A percentile compares a stretch with the other conserved stretches of the same genome.
phyloP scores from a whole-genome alignment of 176 grass and related monocot species.

The Pontederia crassipes region DNA sequence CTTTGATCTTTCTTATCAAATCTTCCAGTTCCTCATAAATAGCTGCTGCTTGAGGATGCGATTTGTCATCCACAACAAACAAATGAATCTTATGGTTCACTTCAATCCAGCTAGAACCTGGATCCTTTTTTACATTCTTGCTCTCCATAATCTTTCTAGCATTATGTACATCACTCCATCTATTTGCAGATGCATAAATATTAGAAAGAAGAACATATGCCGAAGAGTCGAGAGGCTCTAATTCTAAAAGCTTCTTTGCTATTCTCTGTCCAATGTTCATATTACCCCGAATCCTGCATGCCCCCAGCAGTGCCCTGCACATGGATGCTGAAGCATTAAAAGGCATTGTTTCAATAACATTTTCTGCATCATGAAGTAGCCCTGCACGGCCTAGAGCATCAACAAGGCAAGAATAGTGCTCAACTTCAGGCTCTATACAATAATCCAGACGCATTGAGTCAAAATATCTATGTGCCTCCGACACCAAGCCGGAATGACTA shows the following conservation, averaged over 20 bases:
- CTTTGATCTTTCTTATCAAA: constrained; percentile 15
- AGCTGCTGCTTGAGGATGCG: constrained; percentile 4
- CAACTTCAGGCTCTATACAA: constrained; percentile 14
- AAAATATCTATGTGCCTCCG: constrained; percentile 11
- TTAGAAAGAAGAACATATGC: constrained; percentile 25
- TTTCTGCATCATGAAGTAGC: constrained; percentile 10
- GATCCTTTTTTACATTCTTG: constrained; percentile 14
- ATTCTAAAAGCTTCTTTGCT: constrained; percentile 18
- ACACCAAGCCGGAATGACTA: constrained; percentile 21
- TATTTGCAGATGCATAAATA: constrained; percentile 18
- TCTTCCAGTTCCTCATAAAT: constrained; percentile 23
- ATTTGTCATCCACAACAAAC: constrained; percentile 13
- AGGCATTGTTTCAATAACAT: constrained; percentile 14
- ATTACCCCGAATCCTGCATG: constrained; percentile 20
- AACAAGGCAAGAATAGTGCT: constrained; percentile 19
- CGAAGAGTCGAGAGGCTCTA: constrained; percentile 21
- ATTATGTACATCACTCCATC: constrained; percentile 11
- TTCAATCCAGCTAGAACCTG: constrained; percentile 21
- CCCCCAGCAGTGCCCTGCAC: constrained; percentile 12
- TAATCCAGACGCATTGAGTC: constrained; percentile 13
- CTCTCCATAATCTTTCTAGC: constrained; percentile 22
- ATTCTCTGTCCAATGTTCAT: constrained; percentile 15
- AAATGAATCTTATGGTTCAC: constrained; percentile 14
- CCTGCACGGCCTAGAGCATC: constrained; percentile 20
- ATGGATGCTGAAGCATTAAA: constrained; percentile 22